Conservation (phyloP, 1,284 basidiomycete genomes). For the Tremellales sp. region DNA sequence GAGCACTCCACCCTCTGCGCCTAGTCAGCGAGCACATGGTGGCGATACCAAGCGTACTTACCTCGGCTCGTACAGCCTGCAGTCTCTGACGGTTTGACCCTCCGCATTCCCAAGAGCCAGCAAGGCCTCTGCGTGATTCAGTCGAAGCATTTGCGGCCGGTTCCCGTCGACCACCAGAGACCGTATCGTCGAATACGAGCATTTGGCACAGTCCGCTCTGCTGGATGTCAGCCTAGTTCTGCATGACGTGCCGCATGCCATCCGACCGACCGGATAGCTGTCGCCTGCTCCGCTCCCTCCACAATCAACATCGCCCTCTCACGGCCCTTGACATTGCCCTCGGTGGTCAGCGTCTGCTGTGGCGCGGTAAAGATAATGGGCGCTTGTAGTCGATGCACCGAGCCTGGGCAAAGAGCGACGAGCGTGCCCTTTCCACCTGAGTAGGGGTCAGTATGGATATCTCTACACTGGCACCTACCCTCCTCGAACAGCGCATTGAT, state of each 20-base stretch:
- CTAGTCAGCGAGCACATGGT: background rate
- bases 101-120: slow-evolving; percentile 48
- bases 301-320: slow-evolving; percentile 43
- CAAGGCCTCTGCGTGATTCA: slow-evolving; percentile 44
- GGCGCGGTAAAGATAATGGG: slow-evolving; percentile 42
- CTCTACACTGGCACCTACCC: slow-evolving; percentile 24
- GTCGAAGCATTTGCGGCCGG: slow-evolving; percentile 43
- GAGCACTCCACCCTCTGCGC: slow-evolving; percentile 47
- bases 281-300: slow-evolving; percentile 36
- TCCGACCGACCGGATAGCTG: slow-evolving; percentile 36
- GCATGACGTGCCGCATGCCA: background rate
- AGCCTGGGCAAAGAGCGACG: slow-evolving; percentile 43
- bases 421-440: slow-evolving; percentile 37
- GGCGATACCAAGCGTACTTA: slow-evolving; percentile 10
- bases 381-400: slow-evolving; percentile 39
- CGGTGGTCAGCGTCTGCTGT: slow-evolving; percentile 42
- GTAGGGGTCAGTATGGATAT: background rate
- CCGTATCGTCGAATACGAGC: slow-evolving; percentile 33
- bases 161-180: slow-evolving; percentile 48
- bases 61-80: slow-evolving; percentile 48
- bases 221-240: background rate
- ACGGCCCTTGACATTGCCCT: slow-evolving; percentile 31
- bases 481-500: slow-evolving; percentile 40
- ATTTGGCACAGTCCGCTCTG: slow-evolving; percentile 47
- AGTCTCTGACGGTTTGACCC: slow-evolving; percentile 41